These are phyloP conservation scores for Psidium guajava DNA, from an alignment of 345 rosid genomes.

Conservation along the genomic window DNA sequence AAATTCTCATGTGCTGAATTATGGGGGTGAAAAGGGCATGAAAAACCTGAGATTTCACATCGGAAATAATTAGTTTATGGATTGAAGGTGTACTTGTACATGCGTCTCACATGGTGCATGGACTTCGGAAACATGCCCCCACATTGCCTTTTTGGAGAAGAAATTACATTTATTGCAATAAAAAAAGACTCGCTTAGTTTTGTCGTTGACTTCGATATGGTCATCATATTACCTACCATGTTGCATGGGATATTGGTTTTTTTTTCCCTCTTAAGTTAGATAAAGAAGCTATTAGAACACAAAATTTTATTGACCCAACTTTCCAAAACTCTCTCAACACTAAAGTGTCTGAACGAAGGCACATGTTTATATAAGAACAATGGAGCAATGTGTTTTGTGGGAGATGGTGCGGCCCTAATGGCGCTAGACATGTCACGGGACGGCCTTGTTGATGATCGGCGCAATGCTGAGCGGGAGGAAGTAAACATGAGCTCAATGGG, in stretches of 20 bases:
- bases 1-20: too few species aligned
- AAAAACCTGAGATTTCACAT: too few species aligned
- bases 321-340: background rate
- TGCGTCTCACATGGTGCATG: background rate
- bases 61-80: too few species aligned
- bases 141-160: background rate
- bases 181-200: background rate
- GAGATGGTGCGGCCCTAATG: background rate
- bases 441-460: background rate
- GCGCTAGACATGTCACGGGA: background rate
- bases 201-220: background rate
- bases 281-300: background rate
- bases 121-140: background rate
- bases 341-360: too few species aligned
- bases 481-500: background rate
- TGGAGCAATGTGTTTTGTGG: too few species aligned
- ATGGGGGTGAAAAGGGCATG: too few species aligned
- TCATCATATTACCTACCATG: too few species aligned
- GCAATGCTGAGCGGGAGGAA: slow-evolving; percentile 2
- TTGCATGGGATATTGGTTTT: too few species aligned
- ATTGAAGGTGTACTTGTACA: background rate
- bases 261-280: background rate
- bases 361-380: too few species aligned
- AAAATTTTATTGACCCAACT: background rate
- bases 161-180: background rate